phyloP scores from a whole-genome alignment of 768 basidiomycete genomes.

The Hygrocybe coccinea region DNA sequence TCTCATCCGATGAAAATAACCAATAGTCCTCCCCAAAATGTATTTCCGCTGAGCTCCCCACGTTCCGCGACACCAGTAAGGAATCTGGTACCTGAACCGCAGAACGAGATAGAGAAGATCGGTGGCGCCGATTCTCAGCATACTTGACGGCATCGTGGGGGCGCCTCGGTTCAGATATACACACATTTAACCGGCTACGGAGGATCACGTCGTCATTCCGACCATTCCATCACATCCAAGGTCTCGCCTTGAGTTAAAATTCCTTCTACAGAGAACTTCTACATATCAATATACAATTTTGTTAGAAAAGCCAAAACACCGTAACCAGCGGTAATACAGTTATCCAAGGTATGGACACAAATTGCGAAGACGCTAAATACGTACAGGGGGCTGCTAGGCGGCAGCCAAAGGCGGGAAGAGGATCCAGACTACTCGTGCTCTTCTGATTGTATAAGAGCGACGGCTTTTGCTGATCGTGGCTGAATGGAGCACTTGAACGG shows the following conservation, averaged over 20 bases:
- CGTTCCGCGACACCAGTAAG: slow-evolving; percentile 13
- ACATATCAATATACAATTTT: no score
- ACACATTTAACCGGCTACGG: no score
- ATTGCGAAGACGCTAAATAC: no score
- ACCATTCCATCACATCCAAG: no score
- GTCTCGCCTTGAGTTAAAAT: no score
- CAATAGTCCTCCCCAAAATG: neutral
- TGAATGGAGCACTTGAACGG: slow-evolving; percentile 57
- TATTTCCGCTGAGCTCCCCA: neutral
- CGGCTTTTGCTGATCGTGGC: slow-evolving; percentile 56
- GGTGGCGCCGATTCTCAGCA: neutral
- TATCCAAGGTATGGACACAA: neutral
- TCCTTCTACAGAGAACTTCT: no score
- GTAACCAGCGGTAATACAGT: no score
- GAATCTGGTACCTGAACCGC: slow-evolving; percentile 6
- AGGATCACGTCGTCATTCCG: no score
- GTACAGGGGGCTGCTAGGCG: no score
- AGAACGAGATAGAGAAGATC: slow-evolving; percentile 10
- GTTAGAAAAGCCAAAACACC: no score
- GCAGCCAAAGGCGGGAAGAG: neutral
- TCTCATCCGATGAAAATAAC: neutral
- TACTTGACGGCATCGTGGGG: neutral
- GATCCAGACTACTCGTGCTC: neutral
- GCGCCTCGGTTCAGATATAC: neutral
- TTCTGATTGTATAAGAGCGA: slow-evolving; percentile 38